Conservation (phyloP, 2,329 filamentous ascomycete species). For the Sclerotinia subarctica region DNA sequence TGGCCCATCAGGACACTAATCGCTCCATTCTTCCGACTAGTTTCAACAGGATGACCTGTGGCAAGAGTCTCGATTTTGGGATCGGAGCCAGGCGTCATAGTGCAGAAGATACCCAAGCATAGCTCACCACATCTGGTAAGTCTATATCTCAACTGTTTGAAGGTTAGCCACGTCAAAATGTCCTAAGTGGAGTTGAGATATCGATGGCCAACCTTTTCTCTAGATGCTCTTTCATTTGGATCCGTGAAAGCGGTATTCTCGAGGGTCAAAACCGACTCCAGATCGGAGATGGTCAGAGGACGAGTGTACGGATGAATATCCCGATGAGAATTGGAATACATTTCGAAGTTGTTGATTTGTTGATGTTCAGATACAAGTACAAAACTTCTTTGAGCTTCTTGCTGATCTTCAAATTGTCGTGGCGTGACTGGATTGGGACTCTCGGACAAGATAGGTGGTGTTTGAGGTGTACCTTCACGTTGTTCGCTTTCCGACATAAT, state of each 20-base stretch:
- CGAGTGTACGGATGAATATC: constrained; percentile 71
- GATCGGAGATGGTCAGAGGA: constrained; percentile 63
- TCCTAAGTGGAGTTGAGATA: not conserved
- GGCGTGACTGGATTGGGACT: constrained; percentile 23
- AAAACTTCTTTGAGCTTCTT: constrained; percentile 25
- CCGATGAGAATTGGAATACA: constrained; percentile 40
- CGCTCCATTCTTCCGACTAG: constrained; percentile 53
- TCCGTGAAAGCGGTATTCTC: constrained; percentile 54
- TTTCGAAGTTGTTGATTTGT: constrained; percentile 24
- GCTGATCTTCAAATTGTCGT: constrained; percentile 21
- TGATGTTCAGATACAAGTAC: constrained; percentile 31
- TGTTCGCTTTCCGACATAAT: constrained; percentile 18
- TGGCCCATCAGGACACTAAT: constrained; percentile 69
- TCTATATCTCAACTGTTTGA: constrained; percentile 65
- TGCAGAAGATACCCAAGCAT: constrained; percentile 76
- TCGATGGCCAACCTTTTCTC: constrained; percentile 49
- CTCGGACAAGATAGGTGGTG: constrained; percentile 25
- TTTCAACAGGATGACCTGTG: constrained; percentile 57
- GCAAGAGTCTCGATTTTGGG: constrained; percentile 53
- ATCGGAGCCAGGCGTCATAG: constrained; percentile 49
- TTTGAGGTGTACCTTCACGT: constrained; percentile 14
- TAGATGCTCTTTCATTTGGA: constrained; percentile 48
- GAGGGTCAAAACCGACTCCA: constrained; percentile 56
- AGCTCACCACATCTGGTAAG: constrained; percentile 72
- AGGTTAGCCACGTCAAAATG: constrained; percentile 39